Evolutionary conservation across 2,329 filamentous ascomycete genomes (phyloP).

Genomic region (Botryotinia convoluta): DNA sequence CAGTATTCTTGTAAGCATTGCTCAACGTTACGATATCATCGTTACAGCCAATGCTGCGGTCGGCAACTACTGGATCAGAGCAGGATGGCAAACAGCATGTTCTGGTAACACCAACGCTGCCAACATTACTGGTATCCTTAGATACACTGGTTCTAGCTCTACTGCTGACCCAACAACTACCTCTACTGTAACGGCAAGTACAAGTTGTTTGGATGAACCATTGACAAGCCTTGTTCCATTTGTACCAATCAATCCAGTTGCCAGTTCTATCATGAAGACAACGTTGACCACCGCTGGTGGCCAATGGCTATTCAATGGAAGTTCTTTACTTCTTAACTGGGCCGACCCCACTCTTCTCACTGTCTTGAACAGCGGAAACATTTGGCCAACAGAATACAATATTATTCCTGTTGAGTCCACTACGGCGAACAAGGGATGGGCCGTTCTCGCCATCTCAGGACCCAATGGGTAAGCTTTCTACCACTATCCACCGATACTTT

Average conservation of each 20-base stretch:
- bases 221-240: constrained; percentile 35
- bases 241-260: constrained; percentile 29
- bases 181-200: constrained; percentile 26
- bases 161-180: constrained; percentile 36
- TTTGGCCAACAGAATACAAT: constrained; percentile 36
- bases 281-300: constrained; percentile 38
- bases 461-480: constrained; percentile 22
- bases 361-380: constrained; percentile 35
- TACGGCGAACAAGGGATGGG: constrained; percentile 33
- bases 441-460: constrained; percentile 33
- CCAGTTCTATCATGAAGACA: constrained; percentile 21
- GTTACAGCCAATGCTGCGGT: constrained; percentile 53
- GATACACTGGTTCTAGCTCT: constrained; percentile 40
- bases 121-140: constrained; percentile 42
- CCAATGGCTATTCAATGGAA: constrained; percentile 49
- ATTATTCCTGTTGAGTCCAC: constrained; percentile 41
- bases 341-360: constrained; percentile 45
- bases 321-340: constrained; percentile 48
- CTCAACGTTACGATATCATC: constrained; percentile 47
- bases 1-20: constrained; percentile 46
- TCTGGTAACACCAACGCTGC: constrained; percentile 55
- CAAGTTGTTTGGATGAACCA: constrained; percentile 36
- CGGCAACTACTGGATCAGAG: constrained; percentile 57
- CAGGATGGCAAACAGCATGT: constrained; percentile 49
- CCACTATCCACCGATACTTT: constrained; percentile 35